phyloP scores from a whole-genome alignment of 225 moss, liverwort and hornwort genomes.

The Bryum argenteum region DNA sequence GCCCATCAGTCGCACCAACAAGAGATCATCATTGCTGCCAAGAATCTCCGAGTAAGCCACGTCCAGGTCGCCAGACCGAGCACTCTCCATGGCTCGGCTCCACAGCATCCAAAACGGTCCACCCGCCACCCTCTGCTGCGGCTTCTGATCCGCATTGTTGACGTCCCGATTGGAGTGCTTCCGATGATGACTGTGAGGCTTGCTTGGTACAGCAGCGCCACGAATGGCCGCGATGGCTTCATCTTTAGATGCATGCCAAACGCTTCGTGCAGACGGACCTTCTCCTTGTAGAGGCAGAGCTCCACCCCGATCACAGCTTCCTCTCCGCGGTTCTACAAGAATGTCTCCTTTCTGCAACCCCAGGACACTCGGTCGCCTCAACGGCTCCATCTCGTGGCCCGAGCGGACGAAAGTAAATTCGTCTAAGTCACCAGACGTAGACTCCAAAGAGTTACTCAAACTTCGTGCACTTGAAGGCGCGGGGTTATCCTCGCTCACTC shows the following conservation, averaged over 20 bases:
- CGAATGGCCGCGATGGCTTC: slow-evolving; percentile 86
- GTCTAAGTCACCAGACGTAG: slow-evolving; percentile 27
- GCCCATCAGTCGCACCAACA: slow-evolving; percentile 78
- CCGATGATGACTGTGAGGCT: slow-evolving; percentile 19
- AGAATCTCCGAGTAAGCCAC: slow-evolving; percentile 76
- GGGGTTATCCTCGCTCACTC: slow-evolving; percentile 18
- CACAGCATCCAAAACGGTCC: slow-evolving; percentile 93
- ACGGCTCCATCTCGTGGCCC: slow-evolving; percentile 20
- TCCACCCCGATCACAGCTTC: slow-evolving; percentile 44
- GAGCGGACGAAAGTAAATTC: slow-evolving; percentile 31
- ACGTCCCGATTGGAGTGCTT: slow-evolving; percentile 38
- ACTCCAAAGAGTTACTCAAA: slow-evolving; percentile 31
- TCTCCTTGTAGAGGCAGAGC: slow-evolving; percentile 58
- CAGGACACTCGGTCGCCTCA: background rate
- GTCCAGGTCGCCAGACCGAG: slow-evolving; percentile 61
- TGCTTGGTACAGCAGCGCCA: slow-evolving; percentile 47
- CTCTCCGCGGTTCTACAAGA: slow-evolving; percentile 39
- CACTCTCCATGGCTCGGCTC: slow-evolving; percentile 83
- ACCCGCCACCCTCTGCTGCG: slow-evolving; percentile 25
- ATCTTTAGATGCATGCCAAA: slow-evolving; percentile 83
- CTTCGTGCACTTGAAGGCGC: slow-evolving; percentile 33
- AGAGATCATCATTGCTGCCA: slow-evolving; percentile 71
- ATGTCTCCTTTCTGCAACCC: slow-evolving; percentile 32
- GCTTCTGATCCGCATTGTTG: slow-evolving; percentile 25
- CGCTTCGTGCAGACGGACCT: slow-evolving; percentile 59